Percentiles rank a stretch among this genome's conserved stretches.
Conservation (phyloP, 345 rosid genomes). For the Tarenaya hassleriana region DNA sequence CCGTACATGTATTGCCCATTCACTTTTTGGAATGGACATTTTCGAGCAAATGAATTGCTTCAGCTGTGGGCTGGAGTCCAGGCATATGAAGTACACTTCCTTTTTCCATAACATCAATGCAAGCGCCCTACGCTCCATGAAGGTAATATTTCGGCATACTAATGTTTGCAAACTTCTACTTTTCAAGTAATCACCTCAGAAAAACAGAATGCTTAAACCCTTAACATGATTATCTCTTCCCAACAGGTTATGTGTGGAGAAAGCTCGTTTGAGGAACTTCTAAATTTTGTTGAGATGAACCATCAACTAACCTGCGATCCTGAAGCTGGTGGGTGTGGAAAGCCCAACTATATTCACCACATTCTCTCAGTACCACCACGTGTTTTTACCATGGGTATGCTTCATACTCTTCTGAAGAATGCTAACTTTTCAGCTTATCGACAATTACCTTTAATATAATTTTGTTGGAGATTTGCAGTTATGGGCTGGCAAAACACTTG, state of each 20-base stretch:
- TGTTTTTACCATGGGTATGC: constrained; percentile 74
- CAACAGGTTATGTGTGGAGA: constrained; percentile 60
- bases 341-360: constrained; percentile 68
- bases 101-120: constrained; percentile 94
- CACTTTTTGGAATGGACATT: constrained; percentile 86
- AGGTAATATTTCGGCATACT: constrained; percentile 38
- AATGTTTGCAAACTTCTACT: constrained; percentile 1
- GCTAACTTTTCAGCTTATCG: constrained; percentile 12
- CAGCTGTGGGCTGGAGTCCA: constrained; percentile 74
- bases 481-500: constrained; percentile 96
- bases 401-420: neutral
- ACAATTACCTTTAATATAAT: constrained; percentile 9
- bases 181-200: neutral
- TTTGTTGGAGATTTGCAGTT: constrained; percentile 46
- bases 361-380: constrained; percentile 71
- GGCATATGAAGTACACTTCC: constrained; percentile 80
- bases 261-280: constrained; percentile 67
- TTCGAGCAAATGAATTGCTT: constrained; percentile 75
- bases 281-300: constrained; percentile 80
- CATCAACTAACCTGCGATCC: constrained; percentile 88
- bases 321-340: constrained; percentile 84
- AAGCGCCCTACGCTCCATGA: constrained; percentile 74
- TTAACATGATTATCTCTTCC: constrained; percentile 2
- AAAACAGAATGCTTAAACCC: constrained; percentile 12
- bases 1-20: constrained; percentile 67